A percentile compares a stretch with the other conserved stretches of the same genome.
Conservation (phyloP, 306 rosid species). For the Pterocarpus santalinus region DNA sequence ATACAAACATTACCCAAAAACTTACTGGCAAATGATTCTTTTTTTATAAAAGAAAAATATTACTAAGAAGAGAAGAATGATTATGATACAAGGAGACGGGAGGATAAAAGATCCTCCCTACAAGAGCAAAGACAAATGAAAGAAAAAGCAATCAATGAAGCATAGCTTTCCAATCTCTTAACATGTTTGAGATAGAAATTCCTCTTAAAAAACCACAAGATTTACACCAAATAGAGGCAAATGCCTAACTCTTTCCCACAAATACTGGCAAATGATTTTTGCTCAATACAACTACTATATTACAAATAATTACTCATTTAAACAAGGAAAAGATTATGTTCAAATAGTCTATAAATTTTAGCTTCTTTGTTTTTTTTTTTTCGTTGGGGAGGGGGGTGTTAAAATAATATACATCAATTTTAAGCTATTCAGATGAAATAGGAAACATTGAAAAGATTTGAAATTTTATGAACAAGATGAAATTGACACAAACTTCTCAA, state of each 20-base stretch:
- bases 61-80: too few relatives aligned
- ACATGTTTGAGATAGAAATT: too few relatives aligned
- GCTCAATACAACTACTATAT: neutral
- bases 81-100: too few relatives aligned
- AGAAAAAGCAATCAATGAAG: too few relatives aligned
- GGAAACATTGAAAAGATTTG: neutral
- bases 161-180: too few relatives aligned
- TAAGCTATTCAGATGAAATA: neutral
- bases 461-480: neutral
- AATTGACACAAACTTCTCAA: neutral
- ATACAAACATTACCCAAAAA: slow-evolving; percentile 6
- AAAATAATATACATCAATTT: neutral
- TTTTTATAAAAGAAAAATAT: too few relatives aligned
- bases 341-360: neutral
- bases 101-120: too few relatives aligned
- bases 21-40: too few relatives aligned
- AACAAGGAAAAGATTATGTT: neutral
- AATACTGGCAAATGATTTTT: neutral
- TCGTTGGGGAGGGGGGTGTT: neutral
- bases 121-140: too few relatives aligned
- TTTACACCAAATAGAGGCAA: too few relatives aligned
- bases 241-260: too few relatives aligned
- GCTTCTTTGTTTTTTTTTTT: neutral
- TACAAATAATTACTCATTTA: neutral
- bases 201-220: too few relatives aligned